Conservation (phyloP, 1,139 yeast genomes). For the Candida tetrigidarum region DNA sequence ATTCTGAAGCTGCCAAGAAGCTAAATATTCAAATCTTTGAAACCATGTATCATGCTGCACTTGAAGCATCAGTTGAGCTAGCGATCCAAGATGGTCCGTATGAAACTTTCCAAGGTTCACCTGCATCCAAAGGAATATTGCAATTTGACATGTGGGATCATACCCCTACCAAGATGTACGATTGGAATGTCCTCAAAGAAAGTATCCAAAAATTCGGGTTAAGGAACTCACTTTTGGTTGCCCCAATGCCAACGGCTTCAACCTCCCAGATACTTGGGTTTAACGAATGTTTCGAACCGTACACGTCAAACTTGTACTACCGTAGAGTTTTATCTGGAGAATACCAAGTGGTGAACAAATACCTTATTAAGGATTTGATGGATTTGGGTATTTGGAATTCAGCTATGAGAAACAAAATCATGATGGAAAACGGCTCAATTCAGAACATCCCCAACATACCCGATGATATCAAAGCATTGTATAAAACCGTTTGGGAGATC, state of each 20-base stretch:
- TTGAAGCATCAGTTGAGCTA: constrained; percentile 78
- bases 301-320: constrained; percentile 84
- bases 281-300: constrained; percentile 92
- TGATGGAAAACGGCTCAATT: constrained; percentile 84
- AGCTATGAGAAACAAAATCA: constrained; percentile 77
- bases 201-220: constrained; percentile 66
- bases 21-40: constrained; percentile 84
- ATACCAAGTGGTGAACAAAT: constrained; percentile 86
- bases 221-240: constrained; percentile 82
- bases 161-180: constrained; percentile 70
- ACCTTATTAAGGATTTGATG: constrained; percentile 77
- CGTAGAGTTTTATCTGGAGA: constrained; percentile 90
- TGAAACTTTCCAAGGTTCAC: constrained; percentile 73
- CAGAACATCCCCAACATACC: constrained; percentile 82
- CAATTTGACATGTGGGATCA: constrained; percentile 85
- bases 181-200: constrained; percentile 74
- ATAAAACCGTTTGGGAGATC: constrained; percentile 97
- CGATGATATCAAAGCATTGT: constrained; percentile 70
- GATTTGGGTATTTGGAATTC: constrained; percentile 86
- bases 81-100: constrained; percentile 71
- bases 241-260: constrained; percentile 96
- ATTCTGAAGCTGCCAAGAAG: constrained; percentile 68
- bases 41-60: constrained; percentile 86
- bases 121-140: constrained; percentile 77
- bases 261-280: constrained; percentile 89